Base-by-base conservation (phyloP, 2,329 filamentous ascomycete genomes). In the Sclerotiophoma versabilis region DNA sequence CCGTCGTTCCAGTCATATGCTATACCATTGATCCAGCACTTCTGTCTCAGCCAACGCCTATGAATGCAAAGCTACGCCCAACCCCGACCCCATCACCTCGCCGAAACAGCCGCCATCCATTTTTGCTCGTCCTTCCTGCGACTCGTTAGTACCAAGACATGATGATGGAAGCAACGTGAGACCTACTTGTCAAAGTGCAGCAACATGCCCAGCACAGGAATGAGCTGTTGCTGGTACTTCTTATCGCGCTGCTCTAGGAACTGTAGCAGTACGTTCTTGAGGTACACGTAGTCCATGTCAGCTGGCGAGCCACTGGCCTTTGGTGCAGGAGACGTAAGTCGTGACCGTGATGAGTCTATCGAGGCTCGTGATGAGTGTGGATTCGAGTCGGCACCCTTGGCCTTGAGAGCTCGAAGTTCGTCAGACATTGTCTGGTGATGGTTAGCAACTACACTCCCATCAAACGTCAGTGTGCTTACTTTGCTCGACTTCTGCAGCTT, bases 231-330 rank as follows among this genome's bases (percentile, higher is more conserved):
- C 65, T 91, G 84, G 64, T 91, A 79, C 77, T 85, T 89, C 72
- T 87, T 89, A 70, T 93, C 90, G 77, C 87, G 91, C 63, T 91
- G 87, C 79, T 93, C 89, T 60, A 95, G 74, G 72, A 93, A 93
- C 74, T 93, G 90, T 61, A 95, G 75, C 63, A 95, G 75, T 49
- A 93, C 89, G 8, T 90, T 92, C 81, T 92, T 93, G 49, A 93
- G 76, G 67, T 95, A 93, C 57, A 86, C 82, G 62, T 84, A 85
- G 64, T 88, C 85, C 37, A 87, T 69, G 46, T 54, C 25, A 17
- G 66, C 63, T 2, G 71, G 65, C 1, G 66, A 62, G 10, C 65
- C 67, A 30, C 71, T 68, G 60, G 58, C 72, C 65, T 76, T 77
- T 12, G 77, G 70, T 6, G 74, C 68, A 0, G 83, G 81, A 20